Evolutionary conservation across 192 early-diverging fungal species (phyloP).

Genomic region (Endogone sp.): DNA sequence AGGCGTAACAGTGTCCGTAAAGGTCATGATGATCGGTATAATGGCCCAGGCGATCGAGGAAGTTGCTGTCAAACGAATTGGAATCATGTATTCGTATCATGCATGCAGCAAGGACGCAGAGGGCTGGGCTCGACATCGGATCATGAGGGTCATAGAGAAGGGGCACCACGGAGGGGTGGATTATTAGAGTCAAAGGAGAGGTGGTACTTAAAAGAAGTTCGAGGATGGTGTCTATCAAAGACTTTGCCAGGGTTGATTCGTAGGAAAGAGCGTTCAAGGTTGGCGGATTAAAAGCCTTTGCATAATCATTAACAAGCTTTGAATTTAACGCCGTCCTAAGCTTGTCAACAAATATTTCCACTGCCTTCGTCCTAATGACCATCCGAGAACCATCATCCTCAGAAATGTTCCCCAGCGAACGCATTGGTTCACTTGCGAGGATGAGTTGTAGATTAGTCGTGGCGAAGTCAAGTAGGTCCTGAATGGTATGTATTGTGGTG

Average conservation of each 20-base stretch:
- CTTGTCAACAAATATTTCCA: neutral
- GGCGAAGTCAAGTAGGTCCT: neutral
- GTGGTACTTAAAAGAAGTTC: neutral
- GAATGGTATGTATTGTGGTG: neutral
- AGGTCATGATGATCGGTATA: no score
- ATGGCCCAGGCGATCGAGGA: no score
- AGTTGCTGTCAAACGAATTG: neutral
- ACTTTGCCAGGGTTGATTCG: neutral
- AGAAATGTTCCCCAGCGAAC: neutral
- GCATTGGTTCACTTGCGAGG: neutral
- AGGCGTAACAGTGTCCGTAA: neutral
- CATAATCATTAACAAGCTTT: no score
- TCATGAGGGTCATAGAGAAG: neutral
- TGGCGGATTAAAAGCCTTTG: no score
- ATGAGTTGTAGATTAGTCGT: neutral
- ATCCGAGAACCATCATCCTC: neutral
- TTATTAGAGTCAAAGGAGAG: neutral
- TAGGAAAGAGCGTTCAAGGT: neutral
- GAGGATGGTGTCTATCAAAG: neutral
- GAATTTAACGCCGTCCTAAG: no score
- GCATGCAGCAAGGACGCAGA: neutral
- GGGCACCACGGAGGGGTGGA: neutral
- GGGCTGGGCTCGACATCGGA: neutral
- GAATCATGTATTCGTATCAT: neutral
- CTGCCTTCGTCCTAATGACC: neutral